A percentile compares a stretch with the other conserved stretches of the same genome.
phyloP scores from a whole-genome alignment of 2,329 filamentous ascomycete genomes.

The Aureobasidium sp. region DNA sequence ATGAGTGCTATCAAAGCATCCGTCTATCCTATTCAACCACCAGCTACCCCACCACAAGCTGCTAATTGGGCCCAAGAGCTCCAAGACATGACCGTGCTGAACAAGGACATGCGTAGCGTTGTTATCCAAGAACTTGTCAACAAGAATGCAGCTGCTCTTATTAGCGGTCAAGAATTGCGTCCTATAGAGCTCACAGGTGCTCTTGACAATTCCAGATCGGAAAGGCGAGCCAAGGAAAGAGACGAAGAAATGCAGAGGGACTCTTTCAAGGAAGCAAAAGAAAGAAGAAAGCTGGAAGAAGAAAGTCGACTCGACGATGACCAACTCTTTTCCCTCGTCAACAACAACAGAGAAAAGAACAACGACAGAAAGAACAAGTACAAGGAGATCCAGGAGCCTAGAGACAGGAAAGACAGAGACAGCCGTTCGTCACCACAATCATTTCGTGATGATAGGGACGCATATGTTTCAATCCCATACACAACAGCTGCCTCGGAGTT shows the following conservation, averaged over 20 bases:
- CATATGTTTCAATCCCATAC: constrained; percentile 47
- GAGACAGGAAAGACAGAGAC: background rate
- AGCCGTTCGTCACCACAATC: background rate
- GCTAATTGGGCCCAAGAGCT: background rate
- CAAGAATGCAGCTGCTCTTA: background rate
- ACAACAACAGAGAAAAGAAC: background rate
- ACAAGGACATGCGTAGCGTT: background rate
- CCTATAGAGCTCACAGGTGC: background rate
- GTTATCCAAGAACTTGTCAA: background rate
- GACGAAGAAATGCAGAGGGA: background rate
- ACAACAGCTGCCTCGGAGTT: constrained; percentile 87
- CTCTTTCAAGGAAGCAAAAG: background rate
- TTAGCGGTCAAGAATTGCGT: background rate
- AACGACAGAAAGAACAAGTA: constrained; percentile 1
- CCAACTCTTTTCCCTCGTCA: background rate
- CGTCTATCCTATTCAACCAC: background rate
- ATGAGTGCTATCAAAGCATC: background rate
- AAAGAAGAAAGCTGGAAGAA: constrained; percentile 2
- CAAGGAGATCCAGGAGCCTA: constrained; percentile 3
- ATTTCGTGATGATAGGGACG: background rate
- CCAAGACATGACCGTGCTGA: background rate
- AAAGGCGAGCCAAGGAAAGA: background rate
- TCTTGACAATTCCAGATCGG: background rate
- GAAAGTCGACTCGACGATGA: constrained; percentile 2
- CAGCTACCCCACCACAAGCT: background rate